phyloP scores from a whole-genome alignment of 345 rosid genomes.

The Eucalyptus curtisii region DNA sequence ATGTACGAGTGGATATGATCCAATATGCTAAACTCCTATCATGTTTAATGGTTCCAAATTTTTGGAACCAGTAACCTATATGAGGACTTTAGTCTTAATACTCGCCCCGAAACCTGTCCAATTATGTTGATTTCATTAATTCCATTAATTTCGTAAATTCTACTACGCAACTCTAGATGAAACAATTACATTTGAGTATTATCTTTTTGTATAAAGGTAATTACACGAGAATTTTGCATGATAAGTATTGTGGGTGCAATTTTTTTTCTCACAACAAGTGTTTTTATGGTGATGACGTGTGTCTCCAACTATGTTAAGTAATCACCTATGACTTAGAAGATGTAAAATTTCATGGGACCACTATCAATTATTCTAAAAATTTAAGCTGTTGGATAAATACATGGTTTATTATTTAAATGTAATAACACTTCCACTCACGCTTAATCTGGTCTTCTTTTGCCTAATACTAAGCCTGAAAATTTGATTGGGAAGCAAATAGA shows the following conservation, averaged over 20 bases:
- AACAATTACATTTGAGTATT: not conserved
- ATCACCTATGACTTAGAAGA: not conserved
- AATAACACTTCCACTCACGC: no score
- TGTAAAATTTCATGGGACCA: no score
- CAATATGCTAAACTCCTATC: not conserved
- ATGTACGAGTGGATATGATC: not conserved
- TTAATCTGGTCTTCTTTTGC: no score
- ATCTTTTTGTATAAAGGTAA: not conserved
- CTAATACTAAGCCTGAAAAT: no score
- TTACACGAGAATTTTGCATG: not conserved
- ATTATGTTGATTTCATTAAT: not conserved
- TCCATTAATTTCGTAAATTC: not conserved
- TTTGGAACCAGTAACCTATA: rapidly evolving
- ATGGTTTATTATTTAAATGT: no score
- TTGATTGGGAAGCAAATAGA: no score
- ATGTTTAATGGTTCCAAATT: not conserved
- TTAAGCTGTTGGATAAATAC: no score
- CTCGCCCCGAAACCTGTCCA: not conserved
- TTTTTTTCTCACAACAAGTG: not conserved
- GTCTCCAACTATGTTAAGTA: not conserved
- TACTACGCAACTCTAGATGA: not conserved
- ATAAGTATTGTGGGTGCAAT: not conserved
- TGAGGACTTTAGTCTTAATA: not conserved
- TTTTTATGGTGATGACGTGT: not conserved
- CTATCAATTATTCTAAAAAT: no score